Evolutionary conservation across 768 basidiomycete species (phyloP), one percentile per base, ranked within the genome.

Genomic region (Gloeostereum incarnatum): DNA sequence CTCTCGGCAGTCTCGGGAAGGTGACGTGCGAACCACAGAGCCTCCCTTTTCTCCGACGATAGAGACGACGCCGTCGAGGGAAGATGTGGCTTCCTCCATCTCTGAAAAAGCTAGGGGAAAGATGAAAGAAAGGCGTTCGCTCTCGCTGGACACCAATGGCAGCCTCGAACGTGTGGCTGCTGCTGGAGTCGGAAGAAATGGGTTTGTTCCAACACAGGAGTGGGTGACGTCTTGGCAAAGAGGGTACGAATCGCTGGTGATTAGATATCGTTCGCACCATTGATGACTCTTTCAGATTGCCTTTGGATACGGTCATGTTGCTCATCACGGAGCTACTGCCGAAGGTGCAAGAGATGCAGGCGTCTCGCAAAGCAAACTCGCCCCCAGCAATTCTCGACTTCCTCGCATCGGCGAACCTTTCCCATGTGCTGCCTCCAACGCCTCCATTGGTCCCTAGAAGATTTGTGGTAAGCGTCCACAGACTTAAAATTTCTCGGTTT

Each of bases 151-250:
- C 41, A 66, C 60, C 41, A 69, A 68, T 35, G 63, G 59, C 27
- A 71, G 73, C 39, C 52, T 81, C 34, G 83, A 89, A 42, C 72
- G 75, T 21, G 59, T 76, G 17, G 77, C 82, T n/a, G 68, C 73
- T 21, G 65, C 67, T 13, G 80, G 78, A 9, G 73, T 93, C 13
- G 91, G 91, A 20, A 71, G 84, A 47, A 93, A 90, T 55, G 89
- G 91, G 2, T 99, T 97, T 58, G 68, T 93, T 6, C 92, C 96
- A 8, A 96, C 91, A 3, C 89, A 96, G 55, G 90, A 91, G 75
- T 99, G 96, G 94, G 91, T 90, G 3, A 75, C 85, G 16, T 92
- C 92, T 2, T 98, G 94, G 94, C 88, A 94, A 49, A 89, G 93
- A 70, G 93, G 93, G 90, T 89, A 47, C 54, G 63, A 16, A 5